Evolutionary conservation across 345 rosid genomes (phyloP).

Genomic region (Turritis glabra): DNA sequence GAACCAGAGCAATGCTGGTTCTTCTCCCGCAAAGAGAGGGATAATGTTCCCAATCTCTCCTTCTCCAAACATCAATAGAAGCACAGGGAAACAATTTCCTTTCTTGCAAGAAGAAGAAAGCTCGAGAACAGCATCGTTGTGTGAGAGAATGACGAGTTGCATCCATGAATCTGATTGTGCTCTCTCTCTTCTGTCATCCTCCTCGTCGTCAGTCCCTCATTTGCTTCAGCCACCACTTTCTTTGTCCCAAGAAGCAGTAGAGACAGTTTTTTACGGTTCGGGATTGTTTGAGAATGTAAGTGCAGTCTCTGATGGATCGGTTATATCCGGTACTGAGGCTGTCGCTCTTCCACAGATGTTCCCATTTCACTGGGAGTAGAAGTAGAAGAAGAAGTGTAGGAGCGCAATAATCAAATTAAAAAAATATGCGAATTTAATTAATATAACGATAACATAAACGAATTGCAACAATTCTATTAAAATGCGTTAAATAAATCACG

Average conservation of each 20-base stretch:
- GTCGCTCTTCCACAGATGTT: slow-evolving; percentile 45
- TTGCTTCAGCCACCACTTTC: slow-evolving; percentile 39
- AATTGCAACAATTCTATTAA: too few relatives aligned
- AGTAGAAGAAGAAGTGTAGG: slow-evolving; percentile 2
- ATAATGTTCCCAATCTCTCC: slow-evolving; percentile 48
- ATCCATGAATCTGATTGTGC: slow-evolving; percentile 67
- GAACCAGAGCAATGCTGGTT: slow-evolving; percentile 21
- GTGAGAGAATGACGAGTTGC: slow-evolving; percentile 52
- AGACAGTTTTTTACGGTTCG: slow-evolving; percentile 40
- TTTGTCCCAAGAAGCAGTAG: slow-evolving; percentile 41
- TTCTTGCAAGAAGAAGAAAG: slow-evolving; percentile 47
- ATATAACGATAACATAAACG: too few relatives aligned
- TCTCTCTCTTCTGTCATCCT: slow-evolving; percentile 91
- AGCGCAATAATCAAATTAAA: too few relatives aligned
- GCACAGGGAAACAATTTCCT: slow-evolving; percentile 46
- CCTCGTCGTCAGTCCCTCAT: slow-evolving; percentile 35
- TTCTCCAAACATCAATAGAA: slow-evolving; percentile 28
- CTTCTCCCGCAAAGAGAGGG: slow-evolving; percentile 33
- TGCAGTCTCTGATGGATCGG: slow-evolving; percentile 45
- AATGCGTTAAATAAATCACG: too few relatives aligned
- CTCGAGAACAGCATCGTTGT: slow-evolving; percentile 37
- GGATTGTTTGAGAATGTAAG: slow-evolving; percentile 45
- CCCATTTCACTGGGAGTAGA: slow-evolving; percentile 70
- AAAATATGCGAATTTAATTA: too few relatives aligned
- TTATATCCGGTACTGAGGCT: slow-evolving; percentile 40